phyloP scores from a whole-genome alignment of 768 basidiomycete genomes.

The Suillus placidus region DNA sequence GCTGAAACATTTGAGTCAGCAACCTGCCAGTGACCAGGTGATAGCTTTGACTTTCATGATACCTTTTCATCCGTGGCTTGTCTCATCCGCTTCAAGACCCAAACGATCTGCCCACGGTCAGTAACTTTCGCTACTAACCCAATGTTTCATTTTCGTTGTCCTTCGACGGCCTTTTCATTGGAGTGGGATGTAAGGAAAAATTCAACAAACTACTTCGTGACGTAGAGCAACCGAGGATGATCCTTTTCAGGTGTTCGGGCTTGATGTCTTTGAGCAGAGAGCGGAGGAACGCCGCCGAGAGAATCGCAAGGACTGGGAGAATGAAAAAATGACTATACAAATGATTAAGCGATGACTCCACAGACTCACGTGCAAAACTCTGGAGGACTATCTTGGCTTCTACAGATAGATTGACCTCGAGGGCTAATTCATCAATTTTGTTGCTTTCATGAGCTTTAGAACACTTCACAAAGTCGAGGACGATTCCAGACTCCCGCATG shows the following conservation, averaged over 20 bases:
- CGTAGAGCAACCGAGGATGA: slow-evolving; percentile 82
- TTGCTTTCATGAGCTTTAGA: slow-evolving; percentile 59
- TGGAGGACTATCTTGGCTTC: slow-evolving; percentile 70
- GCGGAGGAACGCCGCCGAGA: slow-evolving; percentile 74
- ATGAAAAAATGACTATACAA: slow-evolving; percentile 36
- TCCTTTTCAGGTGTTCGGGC: slow-evolving; percentile 93
- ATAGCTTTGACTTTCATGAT: slow-evolving; percentile 19
- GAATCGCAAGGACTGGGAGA: slow-evolving; percentile 21
- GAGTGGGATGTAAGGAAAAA: slow-evolving; percentile 70
- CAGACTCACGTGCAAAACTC: slow-evolving; percentile 68
- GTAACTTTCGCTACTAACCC: slow-evolving; percentile 83
- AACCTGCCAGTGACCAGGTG: slow-evolving; percentile 13
- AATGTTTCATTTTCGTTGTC: slow-evolving; percentile 55
- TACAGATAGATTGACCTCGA: slow-evolving; percentile 66
- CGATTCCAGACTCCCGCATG: slow-evolving; percentile 60
- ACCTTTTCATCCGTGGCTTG: slow-evolving; percentile 92
- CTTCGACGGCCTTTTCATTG: slow-evolving; percentile 37
- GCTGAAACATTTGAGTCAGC: slow-evolving; percentile 48
- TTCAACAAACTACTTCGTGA: slow-evolving; percentile 90
- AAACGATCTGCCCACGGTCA: slow-evolving; percentile 85
- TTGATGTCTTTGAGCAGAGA: slow-evolving; percentile 91
- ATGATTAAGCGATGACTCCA: slow-evolving; percentile 91
- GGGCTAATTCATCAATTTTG: slow-evolving; percentile 66
- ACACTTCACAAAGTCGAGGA: slow-evolving; percentile 74
- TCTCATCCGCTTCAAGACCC: slow-evolving; percentile 89